Evolutionary conservation across 257 asterid genomes (phyloP).

Genomic region (Perilla frutescens): DNA sequence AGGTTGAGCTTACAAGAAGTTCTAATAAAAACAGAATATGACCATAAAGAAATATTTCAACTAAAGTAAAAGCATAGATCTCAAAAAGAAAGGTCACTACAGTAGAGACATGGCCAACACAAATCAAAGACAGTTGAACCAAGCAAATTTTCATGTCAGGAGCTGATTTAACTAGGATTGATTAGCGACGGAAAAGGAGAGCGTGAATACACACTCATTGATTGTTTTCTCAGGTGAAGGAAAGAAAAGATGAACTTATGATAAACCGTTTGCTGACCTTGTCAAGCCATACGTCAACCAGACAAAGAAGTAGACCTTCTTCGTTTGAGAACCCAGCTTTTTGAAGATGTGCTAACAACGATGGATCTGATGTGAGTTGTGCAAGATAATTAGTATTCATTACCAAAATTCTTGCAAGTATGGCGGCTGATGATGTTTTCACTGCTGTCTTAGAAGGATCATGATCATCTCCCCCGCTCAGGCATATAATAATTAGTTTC

Average conservation of each 20-base stretch:
- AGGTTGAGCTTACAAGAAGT: constrained; percentile 1
- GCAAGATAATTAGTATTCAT: constrained; percentile 90
- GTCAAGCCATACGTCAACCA: constrained; percentile 95
- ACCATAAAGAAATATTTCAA: constrained; percentile 1
- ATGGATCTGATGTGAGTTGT: constrained; percentile 81
- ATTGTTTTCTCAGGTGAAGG: constrained; percentile 21
- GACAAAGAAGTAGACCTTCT: constrained; percentile 87
- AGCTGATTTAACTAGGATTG: constrained; percentile 12
- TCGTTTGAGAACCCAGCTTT: constrained; percentile 77
- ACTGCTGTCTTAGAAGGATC: constrained; percentile 87
- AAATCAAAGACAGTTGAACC: constrained; percentile 5
- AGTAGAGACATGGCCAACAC: neutral
- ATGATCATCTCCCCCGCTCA: constrained; percentile 87
- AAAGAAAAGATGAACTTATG: constrained; percentile 23
- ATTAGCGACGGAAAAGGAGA: constrained; percentile 2
- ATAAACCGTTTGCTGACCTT: constrained; percentile 56
- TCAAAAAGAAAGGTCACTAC: neutral
- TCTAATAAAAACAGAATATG: neutral
- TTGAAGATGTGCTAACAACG: constrained; percentile 68
- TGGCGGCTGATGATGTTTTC: constrained; percentile 83
- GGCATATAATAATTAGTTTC: constrained; percentile 82
- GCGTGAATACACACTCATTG: neutral
- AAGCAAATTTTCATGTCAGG: constrained; percentile 21
- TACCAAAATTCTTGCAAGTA: constrained; percentile 90
- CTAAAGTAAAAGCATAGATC: neutral